A percentile compares a stretch with the other conserved stretches of the same genome.
Conservation (phyloP, 352 stramenopile genomes). For the Globisporangium echinulatum region DNA sequence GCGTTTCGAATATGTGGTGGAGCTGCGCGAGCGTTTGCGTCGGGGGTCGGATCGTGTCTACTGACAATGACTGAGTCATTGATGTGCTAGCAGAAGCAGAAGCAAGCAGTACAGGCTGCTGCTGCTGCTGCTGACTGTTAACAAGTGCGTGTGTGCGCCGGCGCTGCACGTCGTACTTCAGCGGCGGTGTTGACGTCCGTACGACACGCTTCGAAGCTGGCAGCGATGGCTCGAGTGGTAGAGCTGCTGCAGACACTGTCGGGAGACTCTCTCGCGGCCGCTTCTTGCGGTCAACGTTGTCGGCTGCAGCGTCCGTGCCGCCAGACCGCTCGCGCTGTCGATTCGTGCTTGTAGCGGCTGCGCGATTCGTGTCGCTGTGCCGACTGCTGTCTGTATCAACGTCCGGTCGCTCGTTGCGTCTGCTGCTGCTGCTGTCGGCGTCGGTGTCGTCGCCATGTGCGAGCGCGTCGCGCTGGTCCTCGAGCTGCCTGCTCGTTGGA, state of each 20-base stretch:
- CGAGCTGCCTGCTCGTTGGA: slow-evolving; percentile 36
- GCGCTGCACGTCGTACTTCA: slow-evolving; percentile 36
- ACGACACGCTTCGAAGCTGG: slow-evolving; percentile 20
- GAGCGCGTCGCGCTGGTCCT: slow-evolving; percentile 43
- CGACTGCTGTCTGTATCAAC: neutral
- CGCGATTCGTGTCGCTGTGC: neutral
- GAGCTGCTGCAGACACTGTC: slow-evolving; percentile 1
- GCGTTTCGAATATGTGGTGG: slow-evolving; percentile 34
- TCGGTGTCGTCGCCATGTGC: slow-evolving; percentile 3
- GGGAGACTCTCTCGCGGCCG: slow-evolving; percentile 3
- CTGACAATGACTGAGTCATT: neutral
- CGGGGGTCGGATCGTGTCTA: neutral
- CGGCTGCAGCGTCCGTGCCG: neutral
- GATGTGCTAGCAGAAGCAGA: neutral
- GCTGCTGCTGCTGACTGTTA: neutral
- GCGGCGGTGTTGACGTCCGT: slow-evolving; percentile 30
- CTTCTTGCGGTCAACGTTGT: slow-evolving; percentile 18
- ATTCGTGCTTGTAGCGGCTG: neutral
- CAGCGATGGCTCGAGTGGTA: slow-evolving; percentile 2
- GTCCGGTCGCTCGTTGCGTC: no score
- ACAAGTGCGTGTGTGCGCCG: slow-evolving; percentile 24
- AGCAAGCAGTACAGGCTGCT: slow-evolving; percentile 3
- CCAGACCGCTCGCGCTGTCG: neutral
- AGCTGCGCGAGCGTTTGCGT: slow-evolving; percentile 17
- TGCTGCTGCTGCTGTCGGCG: no score